Evolutionary conservation across 176 grass and related monocot species (phyloP), one percentile per base, ranked within the genome.

Genomic region (Oryza nivara): DNA sequence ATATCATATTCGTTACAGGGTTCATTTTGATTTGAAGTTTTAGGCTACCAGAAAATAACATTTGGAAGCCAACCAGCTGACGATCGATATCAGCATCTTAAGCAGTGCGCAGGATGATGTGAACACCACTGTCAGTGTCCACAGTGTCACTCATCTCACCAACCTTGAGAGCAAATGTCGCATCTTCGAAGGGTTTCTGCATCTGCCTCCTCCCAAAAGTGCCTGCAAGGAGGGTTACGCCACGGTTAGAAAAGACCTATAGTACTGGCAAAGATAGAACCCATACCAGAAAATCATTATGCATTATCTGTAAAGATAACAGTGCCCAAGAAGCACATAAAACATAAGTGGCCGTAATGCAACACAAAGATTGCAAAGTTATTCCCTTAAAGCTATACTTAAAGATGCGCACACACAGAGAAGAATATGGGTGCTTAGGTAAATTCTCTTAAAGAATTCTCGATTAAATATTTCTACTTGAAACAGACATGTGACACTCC

Each of bases 181-280:
- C 87, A 4, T 98, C 95, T 82, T 98, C 95, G 36, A 98, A 98
- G 25, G 95, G 95, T 86, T 95, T 98, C 88, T 98, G 95, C 95
- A 98, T 98, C 87, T 95, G 92, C 73, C 83, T 84, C 52, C 87
- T 85, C 76, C 92, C 89, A 92, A 98, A 95, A 70, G 89, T 80
- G 83, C 95, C 95, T 98, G 72, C 67, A 66, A 65, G 25, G 9
- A 54, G 73, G 7, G 1, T 26, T 74, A 52, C 3, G 68, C 16
- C 52, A 92, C 0, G 0, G 46, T 86, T 72, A 86, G 71, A 77
- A 58, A 58, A 48, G 34, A 28, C n/a, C 23, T 3, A 22, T 61
- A 61, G 20, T 22, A 61, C 58, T 22, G 19, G 17, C 11, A 30
- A 45, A 35, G 19, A 17, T 43, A 15, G n/a, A 15, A n/a, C 76